Evolutionary conservation across 2,329 filamentous ascomycete genomes (phyloP), one percentile per base, ranked within the genome.

Genomic region (Calonectria honghensis): DNA sequence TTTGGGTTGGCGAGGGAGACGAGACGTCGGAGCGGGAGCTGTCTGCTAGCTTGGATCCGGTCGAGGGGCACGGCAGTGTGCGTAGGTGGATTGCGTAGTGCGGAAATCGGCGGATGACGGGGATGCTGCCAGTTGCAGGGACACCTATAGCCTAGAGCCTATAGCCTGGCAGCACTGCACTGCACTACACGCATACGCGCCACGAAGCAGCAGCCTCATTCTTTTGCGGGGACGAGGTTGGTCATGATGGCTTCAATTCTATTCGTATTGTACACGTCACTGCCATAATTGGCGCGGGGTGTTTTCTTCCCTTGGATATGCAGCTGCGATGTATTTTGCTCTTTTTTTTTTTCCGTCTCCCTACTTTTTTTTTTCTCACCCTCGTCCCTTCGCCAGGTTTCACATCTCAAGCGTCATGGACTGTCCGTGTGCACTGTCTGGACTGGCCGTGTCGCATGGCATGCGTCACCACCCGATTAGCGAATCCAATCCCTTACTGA

Each of bases 401-500:
- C 67, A 70, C 59, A 50, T 61, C 39, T n/a, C 27, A 27, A 64
- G 54, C 67, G 71, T 73, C 71, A 73, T 73, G 61, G 72, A 70
- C 61, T 16, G 57, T 59, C 37, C 51, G 51, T 61, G 51, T 35
- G 50, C 32, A 41, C 41, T 61, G 32, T 41, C 54, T 73, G 71
- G 71, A n/a, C 57, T 41, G 13, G 39, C 13, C 13, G 39, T 41
- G n/a, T 45, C 6, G 45, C 45, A 27, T 73, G 72, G 72, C 68
- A 73, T 73, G 72, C 67, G 72, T 73, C 72, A 73, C 50, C 31
- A 48, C n/a, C 50, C 39, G 72, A 73, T 70, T 73, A 73, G 66
- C 67, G 72, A 65, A 64, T 24, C 32, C 63, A 57, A 35, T 66
- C 68, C 68, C 37, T 18, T 39, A 24, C 24, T 24, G 24, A 24